phyloP scores from a whole-genome alignment of 2,329 filamentous ascomycete species.

The Fusarium equiseti region DNA sequence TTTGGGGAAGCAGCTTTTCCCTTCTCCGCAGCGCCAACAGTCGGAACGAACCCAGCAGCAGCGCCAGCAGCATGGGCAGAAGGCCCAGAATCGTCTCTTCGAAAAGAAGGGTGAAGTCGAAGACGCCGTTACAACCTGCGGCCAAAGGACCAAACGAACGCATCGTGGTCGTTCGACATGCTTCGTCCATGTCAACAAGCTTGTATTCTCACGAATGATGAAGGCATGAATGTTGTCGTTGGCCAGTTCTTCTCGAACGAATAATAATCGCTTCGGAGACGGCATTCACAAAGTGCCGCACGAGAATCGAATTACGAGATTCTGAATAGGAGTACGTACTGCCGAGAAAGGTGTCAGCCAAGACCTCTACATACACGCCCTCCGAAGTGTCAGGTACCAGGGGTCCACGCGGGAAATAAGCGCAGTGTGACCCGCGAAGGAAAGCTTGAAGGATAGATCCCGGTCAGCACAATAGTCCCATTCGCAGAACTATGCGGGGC shows the following conservation, averaged over 20 bases:
- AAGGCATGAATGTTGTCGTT: constrained; percentile 7
- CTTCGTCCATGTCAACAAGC: constrained; percentile 8
- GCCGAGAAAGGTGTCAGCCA: constrained; percentile 8
- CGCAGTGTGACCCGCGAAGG: constrained; percentile 3
- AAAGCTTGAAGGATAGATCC: constrained; percentile 13
- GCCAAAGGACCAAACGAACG: constrained; percentile 13
- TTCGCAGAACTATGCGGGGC: background rate
- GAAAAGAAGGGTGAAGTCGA: constrained; percentile 15
- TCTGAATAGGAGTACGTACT: constrained; percentile 11
- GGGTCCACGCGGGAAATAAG: constrained; percentile 6
- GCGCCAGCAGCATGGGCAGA: constrained; percentile 8
- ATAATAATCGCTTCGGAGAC: constrained; percentile 8
- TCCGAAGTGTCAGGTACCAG: background rate
- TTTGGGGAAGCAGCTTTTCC: constrained; percentile 5
- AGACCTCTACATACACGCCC: constrained; percentile 4
- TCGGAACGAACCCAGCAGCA: constrained; percentile 6
- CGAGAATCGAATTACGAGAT: constrained; percentile 4
- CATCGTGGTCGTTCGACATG: constrained; percentile 11
- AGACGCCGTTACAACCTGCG: constrained; percentile 10
- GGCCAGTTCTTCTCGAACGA: constrained; percentile 5
- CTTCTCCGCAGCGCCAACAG: constrained; percentile 6
- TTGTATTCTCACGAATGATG: constrained; percentile 7
- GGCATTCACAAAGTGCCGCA: constrained; percentile 4
- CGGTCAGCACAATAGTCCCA: constrained; percentile 3
- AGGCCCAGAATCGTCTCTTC: constrained; percentile 13